Evolutionary conservation across 2,329 filamentous ascomycete genomes (phyloP).

Genomic region (Bipolaris victoriae): DNA sequence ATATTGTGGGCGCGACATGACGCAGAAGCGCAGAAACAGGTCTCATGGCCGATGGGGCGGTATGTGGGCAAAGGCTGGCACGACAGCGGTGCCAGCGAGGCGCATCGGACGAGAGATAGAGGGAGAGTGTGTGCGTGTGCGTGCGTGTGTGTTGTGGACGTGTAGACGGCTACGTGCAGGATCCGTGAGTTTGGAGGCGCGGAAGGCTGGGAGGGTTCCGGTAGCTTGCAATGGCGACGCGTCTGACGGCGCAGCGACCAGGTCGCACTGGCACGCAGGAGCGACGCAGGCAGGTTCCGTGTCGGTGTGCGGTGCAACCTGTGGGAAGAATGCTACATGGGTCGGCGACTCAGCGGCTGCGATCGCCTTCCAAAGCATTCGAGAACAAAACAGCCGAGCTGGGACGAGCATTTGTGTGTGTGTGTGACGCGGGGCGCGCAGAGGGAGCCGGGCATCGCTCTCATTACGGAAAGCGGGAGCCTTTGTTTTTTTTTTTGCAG

Average conservation of each 20-base stretch:
- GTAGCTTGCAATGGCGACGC: constrained; percentile 27
- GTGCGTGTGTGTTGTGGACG: too few species aligned
- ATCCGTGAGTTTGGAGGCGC: constrained; percentile 37
- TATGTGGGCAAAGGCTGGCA: not conserved
- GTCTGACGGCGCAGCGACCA: constrained; percentile 24
- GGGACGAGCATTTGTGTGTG: constrained; percentile 18
- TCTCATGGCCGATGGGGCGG: constrained; percentile 22
- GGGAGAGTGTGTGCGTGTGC: too few species aligned
- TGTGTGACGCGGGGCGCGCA: constrained; percentile 30
- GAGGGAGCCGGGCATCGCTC: constrained; percentile 30
- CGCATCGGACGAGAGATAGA: not conserved
- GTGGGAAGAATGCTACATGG: constrained; percentile 17
- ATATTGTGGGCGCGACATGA: constrained; percentile 11
- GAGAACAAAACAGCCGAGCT: constrained; percentile 31
- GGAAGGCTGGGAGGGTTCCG: constrained; percentile 43
- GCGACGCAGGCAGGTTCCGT: constrained; percentile 10
- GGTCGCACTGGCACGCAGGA: constrained; percentile 12
- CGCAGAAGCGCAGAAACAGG: constrained; percentile 24
- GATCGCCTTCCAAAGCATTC: constrained; percentile 26
- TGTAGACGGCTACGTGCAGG: constrained; percentile 22
- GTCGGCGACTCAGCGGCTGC: constrained; percentile 10
- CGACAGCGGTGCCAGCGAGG: not conserved
- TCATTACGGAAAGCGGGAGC: constrained; percentile 23
- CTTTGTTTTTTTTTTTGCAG: constrained; percentile 3
- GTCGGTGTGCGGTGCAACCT: constrained; percentile 19